Conservation (phyloP, 192 early-diverging fungal genomes). For the Backusella liffmaniae region DNA sequence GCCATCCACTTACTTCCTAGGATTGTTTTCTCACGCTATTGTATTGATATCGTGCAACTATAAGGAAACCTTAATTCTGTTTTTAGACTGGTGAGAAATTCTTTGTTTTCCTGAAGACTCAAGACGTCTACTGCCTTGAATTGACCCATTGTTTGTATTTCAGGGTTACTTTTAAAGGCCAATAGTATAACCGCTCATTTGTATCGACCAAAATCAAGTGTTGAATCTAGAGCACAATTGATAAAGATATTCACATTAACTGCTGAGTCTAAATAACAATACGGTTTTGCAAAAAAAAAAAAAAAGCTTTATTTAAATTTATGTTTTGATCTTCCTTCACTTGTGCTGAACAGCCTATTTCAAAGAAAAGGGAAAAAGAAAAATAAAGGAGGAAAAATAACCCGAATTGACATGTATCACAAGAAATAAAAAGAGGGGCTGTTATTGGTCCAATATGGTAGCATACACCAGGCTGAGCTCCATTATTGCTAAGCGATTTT, state of each 20-base stretch:
- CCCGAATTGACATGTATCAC: neutral
- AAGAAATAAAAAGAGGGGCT: neutral
- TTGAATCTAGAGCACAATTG: neutral
- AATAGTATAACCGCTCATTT: neutral
- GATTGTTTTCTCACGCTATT: slow-evolving; percentile 1
- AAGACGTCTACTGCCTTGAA: neutral
- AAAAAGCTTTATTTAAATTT: neutral
- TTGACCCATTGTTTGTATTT: neutral
- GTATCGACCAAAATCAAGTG: neutral
- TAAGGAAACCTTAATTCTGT: neutral
- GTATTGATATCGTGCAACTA: neutral
- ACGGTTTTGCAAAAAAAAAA: neutral
- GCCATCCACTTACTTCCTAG: neutral
- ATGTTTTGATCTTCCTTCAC: neutral
- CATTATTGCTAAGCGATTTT: neutral
- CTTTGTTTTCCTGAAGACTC: neutral
- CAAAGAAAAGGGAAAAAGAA: neutral
- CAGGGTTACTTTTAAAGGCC: neutral
- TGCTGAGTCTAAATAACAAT: neutral
- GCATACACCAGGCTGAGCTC: neutral
- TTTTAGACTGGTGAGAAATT: neutral
- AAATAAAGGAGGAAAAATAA: neutral
- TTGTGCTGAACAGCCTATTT: neutral
- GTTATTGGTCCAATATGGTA: neutral
- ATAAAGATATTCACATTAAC: neutral